A percentile compares a stretch with the other conserved stretches of the same genome.
phyloP scores from a whole-genome alignment of 768 basidiomycete species.

The Tricholoma sp. region DNA sequence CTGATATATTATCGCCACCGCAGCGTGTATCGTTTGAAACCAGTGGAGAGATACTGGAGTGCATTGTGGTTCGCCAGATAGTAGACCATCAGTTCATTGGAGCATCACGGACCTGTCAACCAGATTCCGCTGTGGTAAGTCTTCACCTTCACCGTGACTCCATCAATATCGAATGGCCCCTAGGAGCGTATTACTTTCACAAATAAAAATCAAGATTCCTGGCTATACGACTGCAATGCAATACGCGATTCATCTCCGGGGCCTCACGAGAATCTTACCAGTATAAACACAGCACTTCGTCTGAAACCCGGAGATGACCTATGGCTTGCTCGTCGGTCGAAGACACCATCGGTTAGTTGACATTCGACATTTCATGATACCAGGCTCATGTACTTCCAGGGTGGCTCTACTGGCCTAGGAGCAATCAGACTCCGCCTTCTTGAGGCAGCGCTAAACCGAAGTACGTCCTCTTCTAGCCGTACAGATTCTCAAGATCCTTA shows the following conservation, averaged over 20 bases:
- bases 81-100: constrained; percentile 35
- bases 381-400: constrained; percentile 40
- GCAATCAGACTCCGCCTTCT: constrained; percentile 60
- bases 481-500: constrained; percentile 8
- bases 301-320: constrained; percentile 49
- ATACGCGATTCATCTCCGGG: constrained; percentile 14
- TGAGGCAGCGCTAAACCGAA: constrained; percentile 59
- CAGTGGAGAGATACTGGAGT: constrained; percentile 36
- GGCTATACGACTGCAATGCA: constrained; percentile 36
- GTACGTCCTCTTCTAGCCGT: constrained; percentile 32
- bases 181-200: constrained; percentile 50
- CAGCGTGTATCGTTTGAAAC: constrained; percentile 23
- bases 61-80: constrained; percentile 39
- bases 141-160: not conserved
- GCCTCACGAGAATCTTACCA: constrained; percentile 19
- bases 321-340: constrained; percentile 51
- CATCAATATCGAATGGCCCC: constrained; percentile 13
- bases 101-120: constrained; percentile 32
- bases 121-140: constrained; percentile 26
- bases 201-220: constrained; percentile 37
- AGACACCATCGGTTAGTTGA: constrained; percentile 42
- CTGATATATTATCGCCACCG: constrained; percentile 28
- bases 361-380: constrained; percentile 16
- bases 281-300: constrained; percentile 36
- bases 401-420: constrained; percentile 82